Percentiles rank a stretch among this genome's conserved stretches.
Evolutionary conservation across 2,329 filamentous ascomycete species (phyloP).

Genomic region (Hymenoscyphus linearis): DNA sequence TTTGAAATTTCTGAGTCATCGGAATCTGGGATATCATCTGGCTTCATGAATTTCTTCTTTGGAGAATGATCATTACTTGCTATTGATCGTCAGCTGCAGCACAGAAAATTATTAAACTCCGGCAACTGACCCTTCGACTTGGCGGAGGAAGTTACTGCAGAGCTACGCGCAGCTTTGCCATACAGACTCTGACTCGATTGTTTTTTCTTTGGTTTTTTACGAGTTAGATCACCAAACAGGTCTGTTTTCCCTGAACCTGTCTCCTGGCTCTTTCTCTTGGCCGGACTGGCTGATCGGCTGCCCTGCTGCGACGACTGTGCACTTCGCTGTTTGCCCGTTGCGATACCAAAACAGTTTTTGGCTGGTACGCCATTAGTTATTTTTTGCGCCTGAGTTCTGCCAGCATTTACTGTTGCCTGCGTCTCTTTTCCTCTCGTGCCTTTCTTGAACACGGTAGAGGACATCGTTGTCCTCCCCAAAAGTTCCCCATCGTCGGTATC

Average conservation of each 20-base stretch:
- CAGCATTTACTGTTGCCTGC: not conserved
- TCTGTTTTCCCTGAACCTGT: not conserved
- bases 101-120: not conserved
- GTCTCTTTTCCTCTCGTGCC: not conserved
- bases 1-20: not conserved
- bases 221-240: not conserved
- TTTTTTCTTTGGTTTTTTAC: not conserved
- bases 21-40: not conserved
- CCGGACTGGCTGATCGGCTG: not conserved
- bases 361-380: not conserved
- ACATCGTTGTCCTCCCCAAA: not conserved
- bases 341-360: not conserved
- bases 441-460: not conserved
- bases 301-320: not conserved
- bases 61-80: conserved; percentile 2
- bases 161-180: not conserved
- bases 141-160: not conserved
- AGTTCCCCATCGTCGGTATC: not conserved
- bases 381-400: not conserved
- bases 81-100: conserved; percentile 1
- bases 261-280: conserved; percentile 18
- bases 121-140: not conserved
- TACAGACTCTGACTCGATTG: not conserved
- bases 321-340: not conserved
- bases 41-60: not conserved